A percentile compares a stretch with the other conserved stretches of the same genome.
phyloP scores from a whole-genome alignment of 257 asterid genomes.

The Salvia rosmarinus region DNA sequence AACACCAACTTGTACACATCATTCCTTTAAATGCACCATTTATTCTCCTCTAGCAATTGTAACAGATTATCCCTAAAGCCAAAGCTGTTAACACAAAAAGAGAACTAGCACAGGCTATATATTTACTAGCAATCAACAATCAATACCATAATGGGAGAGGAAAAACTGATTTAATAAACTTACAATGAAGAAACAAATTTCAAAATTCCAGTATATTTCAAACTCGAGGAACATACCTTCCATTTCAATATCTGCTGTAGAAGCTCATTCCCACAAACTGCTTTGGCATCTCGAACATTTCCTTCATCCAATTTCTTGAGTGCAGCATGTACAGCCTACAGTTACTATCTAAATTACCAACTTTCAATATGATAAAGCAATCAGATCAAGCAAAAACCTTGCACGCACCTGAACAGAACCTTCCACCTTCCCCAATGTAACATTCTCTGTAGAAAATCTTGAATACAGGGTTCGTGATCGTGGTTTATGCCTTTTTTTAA shows the following conservation, averaged over 20 bases:
- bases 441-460: slow-evolving; percentile 44
- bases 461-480: slow-evolving; percentile 54
- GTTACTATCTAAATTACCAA: slow-evolving; percentile 10
- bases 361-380: slow-evolving; percentile 16
- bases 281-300: slow-evolving; percentile 76
- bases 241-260: slow-evolving; percentile 70
- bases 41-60: slow-evolving; percentile 1
- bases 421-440: slow-evolving; percentile 83
- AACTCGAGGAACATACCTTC: slow-evolving; percentile 52
- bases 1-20: slow-evolving; percentile 16
- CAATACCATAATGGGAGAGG: slow-evolving; percentile 17
- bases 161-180: slow-evolving; percentile 7
- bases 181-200: neutral
- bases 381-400: slow-evolving; percentile 12
- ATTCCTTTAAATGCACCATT: neutral
- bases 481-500: slow-evolving; percentile 41
- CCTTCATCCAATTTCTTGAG: slow-evolving; percentile 67
- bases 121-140: neutral
- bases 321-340: slow-evolving; percentile 81
- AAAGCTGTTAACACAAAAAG: slow-evolving; percentile 17
- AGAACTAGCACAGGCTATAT: slow-evolving; percentile 12
- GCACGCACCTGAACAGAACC: slow-evolving; percentile 63
- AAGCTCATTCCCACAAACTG: slow-evolving; percentile 72
- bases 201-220: slow-evolving; percentile 9
- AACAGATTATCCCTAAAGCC: neutral